Evolutionary conservation across 371 early-diverging fungal genomes (phyloP), one percentile per base, ranked within the genome.

Genomic region (Chytridium lagenaria): DNA sequence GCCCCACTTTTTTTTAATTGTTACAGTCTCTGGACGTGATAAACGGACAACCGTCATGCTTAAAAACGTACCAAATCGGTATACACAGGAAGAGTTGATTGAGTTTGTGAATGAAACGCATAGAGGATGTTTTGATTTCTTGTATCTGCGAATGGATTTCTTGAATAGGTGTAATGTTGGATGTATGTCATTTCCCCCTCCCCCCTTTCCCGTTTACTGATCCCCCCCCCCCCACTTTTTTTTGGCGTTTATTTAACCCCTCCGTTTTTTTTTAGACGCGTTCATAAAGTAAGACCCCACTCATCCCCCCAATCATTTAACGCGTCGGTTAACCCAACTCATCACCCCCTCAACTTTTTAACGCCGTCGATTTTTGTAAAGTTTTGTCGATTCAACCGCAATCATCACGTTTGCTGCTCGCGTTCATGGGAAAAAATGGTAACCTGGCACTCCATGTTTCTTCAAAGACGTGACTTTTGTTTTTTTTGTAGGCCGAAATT

Each of bases 61-160:
- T 50, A 89, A 92, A 70, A 94, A 95, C 73, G 93, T 96, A 67
- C 97, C 97, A 26, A 95, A 95, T 30, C 61, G 59, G 10, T 74
- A 72, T 34, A 59, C 63, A 57, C 83, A 89, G 87, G 81, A 85
- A 76, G 93, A 94, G 94, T 79, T 97, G 26, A 81, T 92, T 22
- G 91, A 92, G 22, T 84, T 90, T 63, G 80, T 98, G 44, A 89
- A 96, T 76, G 86, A 90, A 15, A 91, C 91, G 0, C 95, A 94
- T 76, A 77, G 82, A 59, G 81, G 81, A 19, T 28, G 67, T 3
- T 80, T 50, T 55, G 93, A 96, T 73, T 97, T 97, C 80, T 69
- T 97, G 10, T 97, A 97, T 80, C 82, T 97, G 23, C 84, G 95
- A 49, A 94, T 95, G 84, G 97, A 97, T 77, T 95, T 94, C 80